These are phyloP conservation scores for Podosphaera fusca DNA, from an alignment of 2,329 filamentous ascomycete genomes.

Conservation along the genomic window DNA sequence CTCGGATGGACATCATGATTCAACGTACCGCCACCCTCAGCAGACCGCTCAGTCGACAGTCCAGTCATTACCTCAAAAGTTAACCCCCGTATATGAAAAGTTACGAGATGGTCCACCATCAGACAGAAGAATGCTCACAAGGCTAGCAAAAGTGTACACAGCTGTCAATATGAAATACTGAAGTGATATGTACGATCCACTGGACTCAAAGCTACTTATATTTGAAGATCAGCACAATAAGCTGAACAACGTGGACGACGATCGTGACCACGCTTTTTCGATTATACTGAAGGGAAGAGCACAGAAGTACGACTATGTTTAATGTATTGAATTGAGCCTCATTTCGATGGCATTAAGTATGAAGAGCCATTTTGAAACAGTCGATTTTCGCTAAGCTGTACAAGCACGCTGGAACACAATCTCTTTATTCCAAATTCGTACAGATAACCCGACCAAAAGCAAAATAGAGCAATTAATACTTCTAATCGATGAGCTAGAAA, in stretches of 20 bases:
- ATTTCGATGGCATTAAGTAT: neutral
- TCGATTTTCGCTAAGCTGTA: neutral
- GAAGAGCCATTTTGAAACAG: neutral
- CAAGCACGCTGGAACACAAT: neutral
- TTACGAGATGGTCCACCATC: neutral
- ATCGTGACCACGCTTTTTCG: neutral
- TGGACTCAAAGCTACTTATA: neutral
- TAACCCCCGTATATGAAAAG: neutral
- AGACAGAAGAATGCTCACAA: neutral
- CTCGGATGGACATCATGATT: neutral
- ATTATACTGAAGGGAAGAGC: neutral
- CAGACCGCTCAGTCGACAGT: neutral
- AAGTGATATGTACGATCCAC: neutral
- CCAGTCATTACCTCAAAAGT: neutral
- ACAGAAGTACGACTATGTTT: neutral
- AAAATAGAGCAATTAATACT: neutral
- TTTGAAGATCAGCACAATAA: neutral
- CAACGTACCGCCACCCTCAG: neutral
- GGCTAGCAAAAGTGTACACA: neutral
- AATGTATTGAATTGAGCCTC: neutral
- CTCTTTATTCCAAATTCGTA: neutral
- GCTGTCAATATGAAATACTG: neutral
- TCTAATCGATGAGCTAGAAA: neutral
- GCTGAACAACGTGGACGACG: neutral
- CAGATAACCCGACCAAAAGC: neutral